These are phyloP conservation scores for Leishmania amazonensis DNA, from an alignment of 208 protist species.

Conservation along the genomic window DNA sequence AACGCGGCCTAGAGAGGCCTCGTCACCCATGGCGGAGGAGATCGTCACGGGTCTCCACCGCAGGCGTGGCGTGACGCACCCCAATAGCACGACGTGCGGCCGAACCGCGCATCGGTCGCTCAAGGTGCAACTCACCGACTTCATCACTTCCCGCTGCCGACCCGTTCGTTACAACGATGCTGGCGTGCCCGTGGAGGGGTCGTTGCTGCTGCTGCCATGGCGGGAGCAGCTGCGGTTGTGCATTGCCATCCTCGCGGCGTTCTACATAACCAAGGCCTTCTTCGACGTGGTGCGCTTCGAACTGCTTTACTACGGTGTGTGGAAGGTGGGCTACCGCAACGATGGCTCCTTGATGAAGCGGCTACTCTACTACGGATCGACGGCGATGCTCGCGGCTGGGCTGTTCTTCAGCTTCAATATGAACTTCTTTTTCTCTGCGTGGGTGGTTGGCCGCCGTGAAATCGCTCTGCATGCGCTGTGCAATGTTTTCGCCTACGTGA, in stretches of 20 bases:
- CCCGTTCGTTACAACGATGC: slow-evolving; percentile 29
- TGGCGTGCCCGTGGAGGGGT: slow-evolving; percentile 37
- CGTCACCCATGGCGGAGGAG: slow-evolving; percentile 9
- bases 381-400: slow-evolving; percentile 25
- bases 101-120: background rate
- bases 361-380: slow-evolving; percentile 38
- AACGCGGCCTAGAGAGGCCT: background rate
- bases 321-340: slow-evolving; percentile 37
- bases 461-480: slow-evolving; percentile 29
- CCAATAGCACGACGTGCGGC: background rate
- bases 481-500: slow-evolving; percentile 11
- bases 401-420: slow-evolving; percentile 26
- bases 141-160: slow-evolving; percentile 5
- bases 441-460: slow-evolving; percentile 29
- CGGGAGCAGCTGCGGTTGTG: slow-evolving; percentile 35
- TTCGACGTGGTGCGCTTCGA: slow-evolving; percentile 40
- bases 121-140: background rate
- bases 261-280: slow-evolving; percentile 32
- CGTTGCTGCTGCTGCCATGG: slow-evolving; percentile 27
- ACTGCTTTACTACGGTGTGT: slow-evolving; percentile 43
- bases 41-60: background rate
- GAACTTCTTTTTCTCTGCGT: slow-evolving; percentile 32
- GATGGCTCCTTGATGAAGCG: slow-evolving; percentile 24
- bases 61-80: background rate
- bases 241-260: slow-evolving; percentile 22